These are phyloP conservation scores for Cyclotella sp. DNA, from an alignment of 108 stramenopile species.

Conservation along the genomic window DNA sequence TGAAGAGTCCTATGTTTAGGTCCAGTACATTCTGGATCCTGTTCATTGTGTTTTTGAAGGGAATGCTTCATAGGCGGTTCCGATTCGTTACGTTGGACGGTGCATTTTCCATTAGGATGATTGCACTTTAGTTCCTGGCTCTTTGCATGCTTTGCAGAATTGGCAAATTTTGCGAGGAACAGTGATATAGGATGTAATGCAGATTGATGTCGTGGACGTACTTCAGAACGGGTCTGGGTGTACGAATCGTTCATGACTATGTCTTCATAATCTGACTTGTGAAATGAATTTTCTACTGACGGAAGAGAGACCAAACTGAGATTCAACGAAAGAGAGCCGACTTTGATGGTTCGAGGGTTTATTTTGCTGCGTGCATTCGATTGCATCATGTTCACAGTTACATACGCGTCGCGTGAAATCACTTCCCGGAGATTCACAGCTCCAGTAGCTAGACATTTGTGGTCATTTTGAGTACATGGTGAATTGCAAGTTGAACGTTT, in stretches of 20 bases:
- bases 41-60: not conserved
- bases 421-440: constrained; percentile 1
- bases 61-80: not conserved
- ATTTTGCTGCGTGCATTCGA: not conserved
- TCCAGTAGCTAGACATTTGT: not conserved
- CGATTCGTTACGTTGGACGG: not conserved
- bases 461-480: not conserved
- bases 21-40: not conserved
- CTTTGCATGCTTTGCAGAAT: not conserved
- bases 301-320: not conserved
- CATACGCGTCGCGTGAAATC: not conserved
- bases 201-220: not conserved
- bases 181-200: constrained; percentile 32
- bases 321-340: not conserved
- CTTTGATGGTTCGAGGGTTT: not conserved
- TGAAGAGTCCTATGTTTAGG: constrained; percentile 1
- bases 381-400: not conserved
- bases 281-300: too few species aligned
- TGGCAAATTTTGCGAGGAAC: constrained; percentile 36
- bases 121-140: not conserved
- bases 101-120: not conserved
- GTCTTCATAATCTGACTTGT: too few species aligned
- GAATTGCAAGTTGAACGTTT: not conserved
- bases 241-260: not conserved
- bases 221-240: not conserved